These are phyloP conservation scores for Candida sithepensis DNA, from an alignment of 805 yeast species.

Conservation along the genomic window DNA sequence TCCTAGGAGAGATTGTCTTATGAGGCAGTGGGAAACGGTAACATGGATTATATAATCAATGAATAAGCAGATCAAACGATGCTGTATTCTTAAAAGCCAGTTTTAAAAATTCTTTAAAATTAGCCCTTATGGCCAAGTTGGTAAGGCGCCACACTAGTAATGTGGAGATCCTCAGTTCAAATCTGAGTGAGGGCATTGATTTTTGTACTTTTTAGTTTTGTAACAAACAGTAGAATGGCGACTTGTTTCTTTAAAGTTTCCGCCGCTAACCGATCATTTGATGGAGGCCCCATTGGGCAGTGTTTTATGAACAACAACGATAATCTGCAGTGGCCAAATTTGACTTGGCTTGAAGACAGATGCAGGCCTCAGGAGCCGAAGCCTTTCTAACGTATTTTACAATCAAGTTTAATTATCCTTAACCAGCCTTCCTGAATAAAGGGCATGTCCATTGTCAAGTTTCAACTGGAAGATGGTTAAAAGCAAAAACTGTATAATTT, in stretches of 20 bases:
- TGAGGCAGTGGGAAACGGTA: too few relatives aligned
- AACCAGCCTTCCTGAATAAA: too few relatives aligned
- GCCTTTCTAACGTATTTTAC: too few relatives aligned
- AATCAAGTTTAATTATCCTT: too few relatives aligned
- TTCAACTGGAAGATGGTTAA: too few relatives aligned
- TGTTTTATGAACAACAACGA: too few relatives aligned
- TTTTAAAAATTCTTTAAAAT: background rate
- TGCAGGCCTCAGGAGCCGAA: too few relatives aligned
- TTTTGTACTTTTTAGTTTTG: slow-evolving; percentile 7
- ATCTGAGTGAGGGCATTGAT: slow-evolving; percentile 30
- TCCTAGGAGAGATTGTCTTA: background rate
- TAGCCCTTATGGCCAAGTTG: slow-evolving; percentile 34
- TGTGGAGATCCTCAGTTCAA: slow-evolving; percentile 35
- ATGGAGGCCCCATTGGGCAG: too few relatives aligned
- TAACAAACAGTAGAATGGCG: background rate
- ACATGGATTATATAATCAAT: background rate
- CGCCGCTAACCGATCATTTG: background rate
- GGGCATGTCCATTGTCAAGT: too few relatives aligned
- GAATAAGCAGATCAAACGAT: background rate
- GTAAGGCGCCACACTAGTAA: slow-evolving; percentile 35
- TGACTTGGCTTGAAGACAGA: too few relatives aligned
- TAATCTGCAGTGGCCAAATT: too few relatives aligned
- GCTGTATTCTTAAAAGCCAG: background rate
- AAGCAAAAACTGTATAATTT: too few relatives aligned
- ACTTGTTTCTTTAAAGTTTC: background rate